Evolutionary conservation across 2,329 filamentous ascomycete species (phyloP).

Genomic region (Diaporthe eres): DNA sequence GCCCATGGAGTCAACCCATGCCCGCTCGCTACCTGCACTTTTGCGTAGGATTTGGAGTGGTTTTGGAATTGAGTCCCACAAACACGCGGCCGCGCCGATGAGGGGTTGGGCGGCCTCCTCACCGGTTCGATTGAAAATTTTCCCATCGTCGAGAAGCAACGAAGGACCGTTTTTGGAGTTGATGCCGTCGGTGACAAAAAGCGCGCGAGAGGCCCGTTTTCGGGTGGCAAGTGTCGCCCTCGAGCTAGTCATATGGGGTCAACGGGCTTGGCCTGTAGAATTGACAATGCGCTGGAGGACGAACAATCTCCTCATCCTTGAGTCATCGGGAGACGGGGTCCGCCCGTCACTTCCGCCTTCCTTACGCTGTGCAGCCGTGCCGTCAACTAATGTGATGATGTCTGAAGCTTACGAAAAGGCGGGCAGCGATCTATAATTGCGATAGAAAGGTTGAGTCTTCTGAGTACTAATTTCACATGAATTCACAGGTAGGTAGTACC

Average conservation of each 20-base stretch:
- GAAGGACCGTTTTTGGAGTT: background rate
- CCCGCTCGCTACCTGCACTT: background rate
- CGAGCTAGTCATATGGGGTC: background rate
- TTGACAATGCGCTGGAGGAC: background rate
- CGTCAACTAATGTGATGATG: no score
- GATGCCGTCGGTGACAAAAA: background rate
- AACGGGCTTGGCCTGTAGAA: background rate
- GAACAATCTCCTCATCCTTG: background rate
- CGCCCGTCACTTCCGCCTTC: background rate
- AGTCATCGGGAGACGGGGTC: background rate
- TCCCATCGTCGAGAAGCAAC: background rate
- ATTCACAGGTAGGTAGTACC: background rate
- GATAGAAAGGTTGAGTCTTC: background rate
- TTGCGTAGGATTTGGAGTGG: background rate
- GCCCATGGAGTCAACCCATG: background rate
- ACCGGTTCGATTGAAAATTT: background rate
- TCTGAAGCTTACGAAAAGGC: background rate
- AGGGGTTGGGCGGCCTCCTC: background rate
- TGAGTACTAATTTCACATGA: background rate
- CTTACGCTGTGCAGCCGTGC: background rate
- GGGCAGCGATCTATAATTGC: background rate
- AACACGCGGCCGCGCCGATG: conserved; percentile 14
- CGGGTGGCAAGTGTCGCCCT: background rate
- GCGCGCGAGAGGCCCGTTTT: background rate
- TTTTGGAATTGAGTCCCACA: background rate